Conservation (phyloP, 176 grass and related monocot species). For the Oryza meyeriana region DNA sequence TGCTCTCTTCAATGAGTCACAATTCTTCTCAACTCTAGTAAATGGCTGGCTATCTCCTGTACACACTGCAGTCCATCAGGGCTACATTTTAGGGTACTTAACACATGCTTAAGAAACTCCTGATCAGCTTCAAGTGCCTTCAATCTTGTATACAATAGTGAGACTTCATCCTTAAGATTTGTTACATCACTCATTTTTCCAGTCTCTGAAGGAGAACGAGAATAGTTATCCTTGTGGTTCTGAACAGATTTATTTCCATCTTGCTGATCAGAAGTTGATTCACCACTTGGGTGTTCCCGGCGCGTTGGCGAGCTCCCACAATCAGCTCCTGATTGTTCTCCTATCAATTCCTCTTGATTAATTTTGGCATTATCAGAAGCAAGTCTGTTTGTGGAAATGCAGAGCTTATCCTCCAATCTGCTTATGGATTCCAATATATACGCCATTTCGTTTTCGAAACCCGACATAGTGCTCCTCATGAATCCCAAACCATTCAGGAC, state of each 20-base stretch:
- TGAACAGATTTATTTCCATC: constrained; percentile 1
- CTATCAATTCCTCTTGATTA: background rate
- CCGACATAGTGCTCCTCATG: constrained; percentile 37
- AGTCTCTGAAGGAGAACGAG: background rate
- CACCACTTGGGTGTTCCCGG: background rate
- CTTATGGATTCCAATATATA: constrained; percentile 52
- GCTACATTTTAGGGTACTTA: constrained; percentile 43
- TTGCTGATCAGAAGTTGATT: constrained; percentile 21
- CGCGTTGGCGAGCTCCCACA: no score
- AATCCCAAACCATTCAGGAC: background rate
- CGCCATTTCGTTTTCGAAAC: constrained; percentile 52
- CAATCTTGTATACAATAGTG: constrained; percentile 35
- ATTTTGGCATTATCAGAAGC: constrained; percentile 22
- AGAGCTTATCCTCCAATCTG: constrained; percentile 52
- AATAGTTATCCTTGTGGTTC: constrained; percentile 13
- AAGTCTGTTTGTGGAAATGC: constrained; percentile 32
- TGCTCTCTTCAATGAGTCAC: constrained; percentile 5
- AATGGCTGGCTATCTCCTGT: constrained; percentile 53
- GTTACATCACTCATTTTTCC: background rate
- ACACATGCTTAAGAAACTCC: constrained; percentile 47
- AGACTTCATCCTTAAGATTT: constrained; percentile 38
- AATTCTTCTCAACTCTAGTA: constrained; percentile 53
- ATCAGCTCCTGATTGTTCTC: constrained; percentile 25
- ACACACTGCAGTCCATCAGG: constrained; percentile 46
- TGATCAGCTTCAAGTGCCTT: constrained; percentile 56